These are phyloP conservation scores for Nicotiana rustica DNA, from an alignment of 305 asterid species.

Conservation along the genomic window DNA sequence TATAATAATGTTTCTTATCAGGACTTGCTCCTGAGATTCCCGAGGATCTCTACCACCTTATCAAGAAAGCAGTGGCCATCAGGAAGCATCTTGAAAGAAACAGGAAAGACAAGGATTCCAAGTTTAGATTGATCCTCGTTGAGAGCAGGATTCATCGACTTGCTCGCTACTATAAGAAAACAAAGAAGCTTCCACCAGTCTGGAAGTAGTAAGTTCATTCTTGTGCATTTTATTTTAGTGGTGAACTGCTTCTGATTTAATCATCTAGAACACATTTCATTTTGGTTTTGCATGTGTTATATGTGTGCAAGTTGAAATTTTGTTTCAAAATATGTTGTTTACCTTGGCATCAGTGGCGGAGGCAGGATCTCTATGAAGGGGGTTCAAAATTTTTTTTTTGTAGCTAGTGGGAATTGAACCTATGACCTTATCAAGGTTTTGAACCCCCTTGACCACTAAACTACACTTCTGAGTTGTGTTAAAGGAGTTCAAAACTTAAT, in stretches of 20 bases:
- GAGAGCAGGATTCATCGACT: slow-evolving; percentile 47
- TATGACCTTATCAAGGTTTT: no score
- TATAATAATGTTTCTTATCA: neutral
- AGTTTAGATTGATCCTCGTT: slow-evolving; percentile 46
- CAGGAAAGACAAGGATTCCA: slow-evolving; percentile 50
- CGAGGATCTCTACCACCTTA: slow-evolving; percentile 44
- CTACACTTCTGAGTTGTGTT: no score
- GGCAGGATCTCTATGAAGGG: no score
- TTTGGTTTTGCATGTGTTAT: neutral
- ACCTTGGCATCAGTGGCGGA: no score
- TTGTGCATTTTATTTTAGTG: neutral
- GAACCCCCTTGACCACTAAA: no score
- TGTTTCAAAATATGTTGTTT: neutral
- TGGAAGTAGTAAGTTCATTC: slow-evolving; percentile 43
- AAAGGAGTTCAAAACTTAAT: no score
- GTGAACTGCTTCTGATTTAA: neutral
- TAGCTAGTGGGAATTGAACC: no score
- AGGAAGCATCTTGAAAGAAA: slow-evolving; percentile 49
- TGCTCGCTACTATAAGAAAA: slow-evolving; percentile 53
- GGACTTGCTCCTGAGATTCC: slow-evolving; percentile 50
- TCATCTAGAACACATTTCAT: no score
- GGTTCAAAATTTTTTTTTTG: no score
- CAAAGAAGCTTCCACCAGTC: slow-evolving; percentile 50
- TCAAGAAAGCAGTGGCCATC: slow-evolving; percentile 49
- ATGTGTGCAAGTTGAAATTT: neutral